Conservation (phyloP, 73 alveolate genomes). For the Tetrahymena thermophila region DNA sequence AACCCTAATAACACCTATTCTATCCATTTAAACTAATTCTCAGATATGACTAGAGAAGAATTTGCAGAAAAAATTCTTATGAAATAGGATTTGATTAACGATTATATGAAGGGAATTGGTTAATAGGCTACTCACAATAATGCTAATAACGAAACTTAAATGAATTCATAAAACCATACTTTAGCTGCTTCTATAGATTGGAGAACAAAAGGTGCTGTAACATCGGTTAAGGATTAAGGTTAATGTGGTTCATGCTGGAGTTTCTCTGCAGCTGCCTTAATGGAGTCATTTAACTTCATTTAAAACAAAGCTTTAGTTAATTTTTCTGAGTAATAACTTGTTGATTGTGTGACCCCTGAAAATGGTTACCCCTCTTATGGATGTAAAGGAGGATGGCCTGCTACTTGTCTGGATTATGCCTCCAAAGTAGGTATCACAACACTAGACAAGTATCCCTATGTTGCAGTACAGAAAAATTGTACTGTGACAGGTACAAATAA, state of each 20-base stretch:
- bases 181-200: conserved; percentile 38
- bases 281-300: conserved; percentile 57
- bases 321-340: conserved; percentile 57
- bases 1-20: conserved; percentile 1
- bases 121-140: not conserved
- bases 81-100: not conserved
- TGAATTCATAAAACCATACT: not conserved
- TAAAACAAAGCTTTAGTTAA: conserved; percentile 4
- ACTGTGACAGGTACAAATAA: not conserved
- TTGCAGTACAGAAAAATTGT: conserved; percentile 13
- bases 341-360: conserved; percentile 62
- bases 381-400: conserved; percentile 40
- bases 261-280: conserved; percentile 69
- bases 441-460: conserved; percentile 27
- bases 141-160: not conserved
- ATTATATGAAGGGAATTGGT: not conserved
- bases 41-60: conserved; percentile 38
- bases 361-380: conserved; percentile 38
- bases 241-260: conserved; percentile 84
- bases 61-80: not conserved
- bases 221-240: conserved; percentile 72
- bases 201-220: conserved; percentile 41
- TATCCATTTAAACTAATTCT: conserved; percentile 5
- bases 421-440: conserved; percentile 15
- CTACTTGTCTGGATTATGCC: conserved; percentile 8